Evolutionary conservation across 306 rosid genomes (phyloP), one percentile per base, ranked within the genome.

Genomic region (Gynostemma pentaphyllum): DNA sequence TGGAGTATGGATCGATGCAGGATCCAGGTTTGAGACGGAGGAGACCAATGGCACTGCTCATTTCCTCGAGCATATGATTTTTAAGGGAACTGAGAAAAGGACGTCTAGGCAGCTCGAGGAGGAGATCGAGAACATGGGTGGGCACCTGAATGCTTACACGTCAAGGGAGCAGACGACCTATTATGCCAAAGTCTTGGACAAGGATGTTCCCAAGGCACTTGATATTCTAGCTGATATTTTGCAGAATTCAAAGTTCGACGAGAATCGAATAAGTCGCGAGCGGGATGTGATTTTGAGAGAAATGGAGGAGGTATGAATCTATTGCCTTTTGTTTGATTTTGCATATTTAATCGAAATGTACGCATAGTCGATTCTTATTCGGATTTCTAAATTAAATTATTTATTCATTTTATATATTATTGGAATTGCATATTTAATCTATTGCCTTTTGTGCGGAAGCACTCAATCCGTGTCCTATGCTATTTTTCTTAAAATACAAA

Each of bases 111-210:
- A 78, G 56, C 76, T 92, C 2, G 96, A 92, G 69, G 95, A 86
- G 55, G 96, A 92, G 79, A 80, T 88, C 41, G 98, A 92, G 87
- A 92, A 92, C 72, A 92, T 88, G 96, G 98, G 98, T 2, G 98
- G 98, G 0, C 98, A 92, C 46, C 68, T 92, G 68, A 92, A 92
- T 66, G 98, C 96, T 0, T 88, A 92, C 74, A 92, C 86, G 0
- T 90, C 97, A 4, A 80, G 96, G 83, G 97, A 90, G 56, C 96
- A 87, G 48, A 90, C 97, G 0, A 87, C 96, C 0, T 90, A 90
- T 44, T 90, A 90, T 23, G 97, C 97, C 1, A 83, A 88, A 75
- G 96, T 90, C 16, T 16, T 77, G 5, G 82, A 76, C 16, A 74
- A 66, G 47, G 86, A 90, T 39, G 96, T 90, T 1, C 84, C 89